Base-by-base conservation (phyloP, 176 grass and related monocot species). In the Canna indica region DNA sequence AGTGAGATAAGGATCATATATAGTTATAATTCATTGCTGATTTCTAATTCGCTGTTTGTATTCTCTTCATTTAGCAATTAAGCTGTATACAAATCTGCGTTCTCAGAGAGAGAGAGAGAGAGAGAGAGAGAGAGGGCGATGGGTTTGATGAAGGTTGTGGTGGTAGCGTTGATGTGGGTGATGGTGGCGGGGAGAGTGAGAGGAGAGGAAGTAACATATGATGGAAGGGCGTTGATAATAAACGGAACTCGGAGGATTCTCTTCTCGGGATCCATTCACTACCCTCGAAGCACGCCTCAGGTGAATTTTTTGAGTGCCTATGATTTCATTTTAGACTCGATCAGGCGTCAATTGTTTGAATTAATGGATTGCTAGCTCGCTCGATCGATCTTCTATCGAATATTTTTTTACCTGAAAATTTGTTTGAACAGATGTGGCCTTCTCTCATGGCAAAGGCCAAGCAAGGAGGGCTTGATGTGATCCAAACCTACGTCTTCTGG, bases 251-350 rank as follows among this genome's bases (percentile, higher is more conserved):
- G 88, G 65, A 78, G 70, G 77, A 47, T 96, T 67, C 76, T 96
- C 59, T 96, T 96, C 76, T 90, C 91, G 14, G 88, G 88, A 39
- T 90, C 90, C 66, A 88, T 91, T 32, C 91, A 96, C 74, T 88
- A 96, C 54, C 36, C 85, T n/a, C 86, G 88, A 76, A 96, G 88
- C 68, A 86, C 83, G 24, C 85, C 91, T 30, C 62, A 88, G 83
- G 91, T 91, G 46, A 46, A 27, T 2, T 9, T 28, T 45, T 30
- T 20, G 25, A 41, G 6, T 28, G 25, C 35, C 13, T 29, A 5
- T 20, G 1, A 36, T 35, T 18, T 9, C 8, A 34, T 1, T 36
- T 33, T 20, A 16, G 14, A 5, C 12, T 36, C 9, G 20, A 18
- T n/a, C 12, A 22, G 18, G 20, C 14, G 47, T 16, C 14, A 4